Evolutionary conservation across 1,284 basidiomycete species (phyloP).

Genomic region (Irpex sp.): DNA sequence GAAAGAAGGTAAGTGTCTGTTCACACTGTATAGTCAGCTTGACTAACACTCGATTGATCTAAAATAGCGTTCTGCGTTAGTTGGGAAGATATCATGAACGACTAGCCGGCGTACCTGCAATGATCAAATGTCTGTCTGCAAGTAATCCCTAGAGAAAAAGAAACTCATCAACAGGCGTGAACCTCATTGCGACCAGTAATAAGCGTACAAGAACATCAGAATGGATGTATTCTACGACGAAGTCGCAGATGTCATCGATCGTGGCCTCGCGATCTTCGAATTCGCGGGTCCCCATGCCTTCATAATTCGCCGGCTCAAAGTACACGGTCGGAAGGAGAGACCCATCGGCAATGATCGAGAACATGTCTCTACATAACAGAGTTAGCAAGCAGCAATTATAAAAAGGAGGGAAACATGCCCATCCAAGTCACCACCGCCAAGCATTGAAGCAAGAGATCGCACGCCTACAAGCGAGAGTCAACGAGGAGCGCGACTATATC

Average conservation of each 20-base stretch:
- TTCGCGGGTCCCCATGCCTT: constrained; percentile 23
- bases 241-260: constrained; percentile 74
- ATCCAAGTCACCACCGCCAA: constrained; percentile 72
- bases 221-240: constrained; percentile 78
- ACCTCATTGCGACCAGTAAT: neutral
- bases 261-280: constrained; percentile 43
- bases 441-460: constrained; percentile 59
- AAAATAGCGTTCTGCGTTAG: neutral
- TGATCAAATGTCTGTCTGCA: constrained; percentile 64
- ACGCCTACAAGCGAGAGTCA: constrained; percentile 32
- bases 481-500: neutral
- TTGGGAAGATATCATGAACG: neutral
- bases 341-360: constrained; percentile 31
- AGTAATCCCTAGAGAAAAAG: constrained; percentile 47
- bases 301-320: constrained; percentile 50
- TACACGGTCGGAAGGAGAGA: constrained; percentile 47
- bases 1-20: neutral
- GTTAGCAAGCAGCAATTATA: neutral
- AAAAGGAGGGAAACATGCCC: constrained; percentile 40
- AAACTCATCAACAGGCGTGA: neutral
- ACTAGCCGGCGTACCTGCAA: constrained; percentile 49
- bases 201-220: constrained; percentile 64
- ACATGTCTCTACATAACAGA: constrained; percentile 25
- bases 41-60: constrained; percentile 63
- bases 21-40: neutral